phyloP scores from a whole-genome alignment of 805 yeast species.

The Candida insectorum region DNA sequence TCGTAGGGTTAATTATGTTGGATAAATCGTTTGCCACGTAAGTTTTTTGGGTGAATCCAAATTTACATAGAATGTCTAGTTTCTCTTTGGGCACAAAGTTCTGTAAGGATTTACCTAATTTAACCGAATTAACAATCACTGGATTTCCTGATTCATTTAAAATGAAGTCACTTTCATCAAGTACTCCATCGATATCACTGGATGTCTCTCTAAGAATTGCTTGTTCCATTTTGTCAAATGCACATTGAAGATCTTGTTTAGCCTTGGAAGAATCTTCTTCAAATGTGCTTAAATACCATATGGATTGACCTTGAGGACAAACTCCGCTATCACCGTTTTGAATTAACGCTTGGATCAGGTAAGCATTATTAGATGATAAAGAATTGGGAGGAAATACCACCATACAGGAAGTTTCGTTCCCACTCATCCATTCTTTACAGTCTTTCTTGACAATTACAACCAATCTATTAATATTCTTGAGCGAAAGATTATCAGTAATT shows the following conservation, averaged over 20 bases:
- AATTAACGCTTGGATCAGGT: conserved; percentile 82
- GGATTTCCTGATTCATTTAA: conserved; percentile 51
- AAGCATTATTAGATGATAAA: conserved; percentile 58
- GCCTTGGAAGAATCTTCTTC: conserved; percentile 66
- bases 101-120: conserved; percentile 80
- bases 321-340: conserved; percentile 86
- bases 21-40: conserved; percentile 36
- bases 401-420: conserved; percentile 77
- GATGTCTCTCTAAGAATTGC: conserved; percentile 77
- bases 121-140: conserved; percentile 67
- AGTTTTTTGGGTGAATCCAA: conserved; percentile 38
- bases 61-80: conserved; percentile 39
- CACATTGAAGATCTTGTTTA: conserved; percentile 73
- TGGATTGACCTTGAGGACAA: conserved; percentile 80
- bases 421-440: conserved; percentile 89
- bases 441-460: conserved; percentile 80
- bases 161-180: conserved; percentile 50
- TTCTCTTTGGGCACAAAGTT: conserved; percentile 81
- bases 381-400: conserved; percentile 92
- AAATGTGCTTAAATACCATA: conserved; percentile 85
- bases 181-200: conserved; percentile 44
- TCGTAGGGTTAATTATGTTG: conserved; percentile 30
- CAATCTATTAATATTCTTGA: conserved; percentile 64
- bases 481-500: conserved; percentile 40
- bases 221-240: conserved; percentile 74